These are phyloP conservation scores for Oenanthe javanica DNA, from an alignment of 140 eudicot species.

Conservation along the genomic window DNA sequence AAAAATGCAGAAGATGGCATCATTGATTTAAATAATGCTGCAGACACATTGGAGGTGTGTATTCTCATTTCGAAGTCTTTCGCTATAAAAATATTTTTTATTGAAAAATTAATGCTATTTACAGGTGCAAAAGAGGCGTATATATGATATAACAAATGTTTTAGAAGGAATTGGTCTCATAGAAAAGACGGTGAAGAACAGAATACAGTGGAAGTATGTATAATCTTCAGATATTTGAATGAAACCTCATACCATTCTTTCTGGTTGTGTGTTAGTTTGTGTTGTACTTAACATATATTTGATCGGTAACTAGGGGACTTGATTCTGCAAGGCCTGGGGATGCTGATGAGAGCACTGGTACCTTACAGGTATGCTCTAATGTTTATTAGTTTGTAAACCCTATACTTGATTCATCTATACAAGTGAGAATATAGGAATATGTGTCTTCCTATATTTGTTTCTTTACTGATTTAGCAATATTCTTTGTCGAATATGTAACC, in stretches of 20 bases:
- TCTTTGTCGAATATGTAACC: background rate
- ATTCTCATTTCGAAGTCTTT: background rate
- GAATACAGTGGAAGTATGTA: slow-evolving; percentile 94
- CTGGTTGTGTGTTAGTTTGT: slow-evolving; percentile 34
- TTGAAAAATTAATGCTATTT: slow-evolving; percentile 12
- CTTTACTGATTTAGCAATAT: background rate
- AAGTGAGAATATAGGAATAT: background rate
- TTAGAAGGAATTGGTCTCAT: slow-evolving; percentile 96
- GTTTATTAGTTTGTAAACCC: background rate
- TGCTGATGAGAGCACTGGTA: slow-evolving; percentile 50
- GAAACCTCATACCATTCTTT: background rate
- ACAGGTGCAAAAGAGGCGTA: slow-evolving; percentile 95
- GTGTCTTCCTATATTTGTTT: background rate
- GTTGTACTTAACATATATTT: slow-evolving; percentile 11
- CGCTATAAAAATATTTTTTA: background rate
- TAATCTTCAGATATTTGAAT: background rate
- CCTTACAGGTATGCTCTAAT: slow-evolving; percentile 50
- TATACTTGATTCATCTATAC: background rate
- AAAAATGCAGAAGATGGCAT: slow-evolving; percentile 86
- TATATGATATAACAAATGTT: slow-evolving; percentile 92
- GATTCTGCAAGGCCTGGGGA: slow-evolving; percentile 74
- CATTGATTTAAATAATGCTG: slow-evolving; percentile 82
- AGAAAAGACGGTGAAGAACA: slow-evolving; percentile 90
- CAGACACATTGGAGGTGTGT: slow-evolving; percentile 75
- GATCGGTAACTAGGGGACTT: slow-evolving; percentile 63